A percentile compares a stretch with the other conserved stretches of the same genome.
These are phyloP conservation scores for Termitomyces heimii DNA, from an alignment of 768 basidiomycete genomes.

Conservation along the genomic window DNA sequence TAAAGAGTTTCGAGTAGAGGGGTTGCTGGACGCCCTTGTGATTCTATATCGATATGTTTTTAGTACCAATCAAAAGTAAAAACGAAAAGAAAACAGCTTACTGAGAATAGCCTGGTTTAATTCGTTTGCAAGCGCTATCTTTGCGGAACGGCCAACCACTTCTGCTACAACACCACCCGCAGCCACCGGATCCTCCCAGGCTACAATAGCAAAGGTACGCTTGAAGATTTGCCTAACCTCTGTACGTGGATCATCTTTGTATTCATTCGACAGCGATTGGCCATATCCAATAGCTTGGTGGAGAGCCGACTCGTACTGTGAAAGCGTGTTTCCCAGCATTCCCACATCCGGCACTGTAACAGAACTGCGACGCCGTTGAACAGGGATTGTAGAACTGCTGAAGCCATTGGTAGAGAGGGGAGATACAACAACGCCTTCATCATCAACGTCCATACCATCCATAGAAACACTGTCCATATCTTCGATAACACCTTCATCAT, in stretches of 20 bases:
- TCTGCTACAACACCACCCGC: constrained; percentile 61
- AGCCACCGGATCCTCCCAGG: constrained; percentile 69
- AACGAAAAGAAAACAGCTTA: constrained; percentile 26
- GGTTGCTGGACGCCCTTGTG: constrained; percentile 65
- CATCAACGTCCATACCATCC: constrained; percentile 51
- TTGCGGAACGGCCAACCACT: constrained; percentile 62
- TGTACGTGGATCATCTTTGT: constrained; percentile 54
- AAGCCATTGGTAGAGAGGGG: constrained; percentile 19
- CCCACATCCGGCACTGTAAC: constrained; percentile 8
- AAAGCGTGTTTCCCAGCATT: constrained; percentile 16
- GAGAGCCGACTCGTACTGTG: constrained; percentile 51
- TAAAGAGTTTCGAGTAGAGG: constrained; percentile 75
- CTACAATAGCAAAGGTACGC: constrained; percentile 74
- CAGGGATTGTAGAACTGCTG: constrained; percentile 16
- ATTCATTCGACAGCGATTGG: constrained; percentile 61
- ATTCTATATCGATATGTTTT: constrained; percentile 41
- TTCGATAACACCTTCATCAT: constrained; percentile 29
- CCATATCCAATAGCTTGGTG: constrained; percentile 71
- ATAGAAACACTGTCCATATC: constrained; percentile 32
- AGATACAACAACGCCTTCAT: constrained; percentile 23
- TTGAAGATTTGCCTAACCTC: constrained; percentile 65
- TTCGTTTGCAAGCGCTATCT: constrained; percentile 64
- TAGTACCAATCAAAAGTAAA: background rate
- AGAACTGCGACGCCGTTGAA: constrained; percentile 5
- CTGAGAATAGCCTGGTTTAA: constrained; percentile 80